Percentiles rank a stretch among this genome's conserved stretches.
Evolutionary conservation across 2,329 filamentous ascomycete species (phyloP).

Genomic region (Leptosphaerulina australis): DNA sequence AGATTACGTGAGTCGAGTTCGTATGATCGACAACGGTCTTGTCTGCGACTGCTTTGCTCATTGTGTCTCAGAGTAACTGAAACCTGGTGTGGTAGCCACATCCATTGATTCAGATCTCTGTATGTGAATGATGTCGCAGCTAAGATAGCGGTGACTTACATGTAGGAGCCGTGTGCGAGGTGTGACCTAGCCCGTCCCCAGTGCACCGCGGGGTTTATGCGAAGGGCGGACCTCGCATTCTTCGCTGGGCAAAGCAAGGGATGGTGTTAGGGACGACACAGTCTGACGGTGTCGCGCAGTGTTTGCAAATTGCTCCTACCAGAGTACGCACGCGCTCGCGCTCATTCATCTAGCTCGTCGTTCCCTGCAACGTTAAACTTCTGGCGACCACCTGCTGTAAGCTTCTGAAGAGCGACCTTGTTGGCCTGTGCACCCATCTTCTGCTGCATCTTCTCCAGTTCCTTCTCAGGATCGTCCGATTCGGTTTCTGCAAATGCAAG

Average conservation of each 20-base stretch:
- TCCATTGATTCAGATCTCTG: conserved; percentile 42
- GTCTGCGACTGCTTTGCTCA: conserved; percentile 39
- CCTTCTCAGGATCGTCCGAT: conserved; percentile 87
- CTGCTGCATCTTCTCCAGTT: conserved; percentile 95
- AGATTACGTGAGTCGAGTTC: conserved; percentile 39
- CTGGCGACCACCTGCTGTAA: conserved; percentile 81
- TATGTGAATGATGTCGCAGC: conserved; percentile 36
- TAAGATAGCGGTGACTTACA: conserved; percentile 37
- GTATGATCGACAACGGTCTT: conserved; percentile 43
- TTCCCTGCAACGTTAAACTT: conserved; percentile 82
- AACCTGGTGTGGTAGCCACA: conserved; percentile 45
- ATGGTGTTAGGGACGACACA: conserved; percentile 32
- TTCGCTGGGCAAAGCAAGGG: conserved; percentile 46
- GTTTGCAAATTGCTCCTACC: conserved; percentile 34
- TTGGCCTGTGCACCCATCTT: conserved; percentile 91
- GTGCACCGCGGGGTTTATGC: conserved; percentile 31
- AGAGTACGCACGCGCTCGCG: conserved; percentile 42
- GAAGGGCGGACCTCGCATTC: conserved; percentile 40
- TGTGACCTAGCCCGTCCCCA: conserved; percentile 41
- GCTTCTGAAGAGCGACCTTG: conserved; percentile 86
- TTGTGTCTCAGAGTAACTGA: conserved; percentile 33
- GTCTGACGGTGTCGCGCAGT: conserved; percentile 38
- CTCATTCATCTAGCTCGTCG: conserved; percentile 60
- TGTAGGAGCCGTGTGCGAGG: conserved; percentile 40
- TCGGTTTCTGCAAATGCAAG: conserved; percentile 91